Percentiles rank a stretch among this genome's conserved stretches.
Conservation (phyloP, 768 basidiomycete genomes). For the Lentinus tigrinus region DNA sequence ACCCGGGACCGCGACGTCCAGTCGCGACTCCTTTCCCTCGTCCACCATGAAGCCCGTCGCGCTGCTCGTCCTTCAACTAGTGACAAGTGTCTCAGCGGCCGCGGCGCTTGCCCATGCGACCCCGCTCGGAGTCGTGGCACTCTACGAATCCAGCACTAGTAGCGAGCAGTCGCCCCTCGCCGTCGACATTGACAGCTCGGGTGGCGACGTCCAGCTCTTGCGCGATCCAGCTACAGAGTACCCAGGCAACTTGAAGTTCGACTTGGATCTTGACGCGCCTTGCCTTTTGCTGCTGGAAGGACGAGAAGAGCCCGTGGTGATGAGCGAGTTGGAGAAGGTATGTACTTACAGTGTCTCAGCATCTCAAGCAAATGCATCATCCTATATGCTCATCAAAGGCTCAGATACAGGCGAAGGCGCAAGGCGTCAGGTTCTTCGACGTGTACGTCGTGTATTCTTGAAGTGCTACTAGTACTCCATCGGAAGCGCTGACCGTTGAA, state of each 20-base stretch:
- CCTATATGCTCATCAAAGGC: too few species aligned
- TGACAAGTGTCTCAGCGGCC: slow-evolving; percentile 40
- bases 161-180: slow-evolving; percentile 42
- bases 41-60: slow-evolving; percentile 49
- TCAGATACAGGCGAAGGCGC: slow-evolving; percentile 75
- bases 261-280: slow-evolving; percentile 67
- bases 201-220: too few species aligned
- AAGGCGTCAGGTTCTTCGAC: slow-evolving; percentile 84
- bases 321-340: slow-evolving; percentile 88
- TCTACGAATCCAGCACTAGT: too few species aligned
- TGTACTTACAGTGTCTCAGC: slow-evolving; percentile 2
- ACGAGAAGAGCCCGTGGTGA: slow-evolving; percentile 62
- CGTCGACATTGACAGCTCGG: too few species aligned
- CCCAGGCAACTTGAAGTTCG: slow-evolving; percentile 67
- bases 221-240: slow-evolving; percentile 33
- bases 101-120: too few species aligned
- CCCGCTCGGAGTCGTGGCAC: slow-evolving; percentile 36
- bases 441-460: slow-evolving; percentile 48
- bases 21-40: slow-evolving; percentile 2
- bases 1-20: not conserved
- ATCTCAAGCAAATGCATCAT: too few species aligned
- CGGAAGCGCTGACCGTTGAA: slow-evolving; percentile 1
- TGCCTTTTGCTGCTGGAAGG: slow-evolving; percentile 78
- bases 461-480: not conserved
- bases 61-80: slow-evolving; percentile 47